Base-by-base conservation (phyloP, 345 rosid species). In the Hibiscus mutabilis region DNA sequence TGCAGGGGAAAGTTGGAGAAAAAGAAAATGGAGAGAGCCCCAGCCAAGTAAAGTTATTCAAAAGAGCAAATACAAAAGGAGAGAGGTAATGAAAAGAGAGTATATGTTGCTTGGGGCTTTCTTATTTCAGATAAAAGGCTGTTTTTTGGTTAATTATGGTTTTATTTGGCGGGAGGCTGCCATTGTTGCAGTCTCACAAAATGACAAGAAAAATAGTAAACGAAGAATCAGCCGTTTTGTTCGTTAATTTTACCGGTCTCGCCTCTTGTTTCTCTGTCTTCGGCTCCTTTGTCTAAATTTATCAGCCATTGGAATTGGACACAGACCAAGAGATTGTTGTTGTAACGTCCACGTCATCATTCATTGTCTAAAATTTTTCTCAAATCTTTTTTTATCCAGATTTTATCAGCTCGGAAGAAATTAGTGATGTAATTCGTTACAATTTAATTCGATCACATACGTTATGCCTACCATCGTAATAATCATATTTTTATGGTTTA, bases 201-300 rank as follows among this genome's bases (percentile, higher is more conserved):
- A 27, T 7, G 0, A 46, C 3, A 37, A 55, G 59, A 55, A 55
- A 55, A 19, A 37, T 55, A 55, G 57, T 49, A 49, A 19, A 55
- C 60, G 22, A 56, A 22, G 14, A 56, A 4, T 18, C 6, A 22
- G 60, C 57, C 70, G 56, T 66, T 66, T 66, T 46, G 24, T 46
- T 31, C 70, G 37, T 66, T 44, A 15, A 66, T 6, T 13, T 66
- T 66, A 66, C 51, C 57, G 35, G 70, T 66, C 49, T 46, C 6
- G 60, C 55, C 69, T 44, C 35, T 22, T 44, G 18, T 65, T 65
- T 44, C 69, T 65, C 21, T 65, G 14, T 56, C 29, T 31, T 31
- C 3, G 12, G 15, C 19, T 35, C 9, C 19, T 62, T 13, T 42
- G 51, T 65, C 55, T 65, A 46, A 46, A 66, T 66, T 46, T 66